Evolutionary conservation across 1,139 yeast genomes (phyloP).

Genomic region (Yamadazyma trypodendri): DNA sequence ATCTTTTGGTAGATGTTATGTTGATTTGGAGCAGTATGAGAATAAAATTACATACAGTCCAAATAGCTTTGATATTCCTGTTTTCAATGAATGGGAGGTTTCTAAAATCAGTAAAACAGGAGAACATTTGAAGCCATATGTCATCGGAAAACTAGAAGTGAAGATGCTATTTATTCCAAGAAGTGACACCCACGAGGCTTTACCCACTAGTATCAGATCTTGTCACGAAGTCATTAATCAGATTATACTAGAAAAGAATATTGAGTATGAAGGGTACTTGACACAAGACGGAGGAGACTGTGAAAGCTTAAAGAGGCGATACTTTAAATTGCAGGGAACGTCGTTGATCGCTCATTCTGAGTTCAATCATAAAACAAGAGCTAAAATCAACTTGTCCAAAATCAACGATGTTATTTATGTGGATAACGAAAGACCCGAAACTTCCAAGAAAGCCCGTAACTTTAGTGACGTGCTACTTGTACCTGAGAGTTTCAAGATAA

Average conservation of each 20-base stretch:
- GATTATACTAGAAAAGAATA: conserved; percentile 36
- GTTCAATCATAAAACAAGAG: conserved; percentile 57
- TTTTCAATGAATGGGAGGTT: conserved; percentile 83
- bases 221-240: conserved; percentile 56
- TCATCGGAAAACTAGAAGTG: conserved; percentile 66
- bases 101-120: conserved; percentile 28
- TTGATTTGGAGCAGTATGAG: conserved; percentile 62
- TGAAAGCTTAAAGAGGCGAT: conserved; percentile 59
- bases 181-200: conserved; percentile 50
- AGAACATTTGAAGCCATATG: conserved; percentile 50
- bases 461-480: conserved; percentile 63
- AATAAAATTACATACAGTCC: conserved; percentile 53
- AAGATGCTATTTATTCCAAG: conserved; percentile 74
- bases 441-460: conserved; percentile 43
- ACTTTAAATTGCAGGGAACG: conserved; percentile 58
- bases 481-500: conserved; percentile 63
- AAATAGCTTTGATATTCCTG: conserved; percentile 52
- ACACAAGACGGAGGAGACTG: conserved; percentile 83
- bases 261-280: conserved; percentile 57
- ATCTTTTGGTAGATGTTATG: conserved; percentile 75
- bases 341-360: conserved; percentile 68
- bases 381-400: conserved; percentile 64
- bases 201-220: conserved; percentile 64
- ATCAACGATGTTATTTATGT: conserved; percentile 54
- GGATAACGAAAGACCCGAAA: conserved; percentile 40